phyloP scores from a whole-genome alignment of 176 grass and related monocot genomes.

The Oryza rufipogon region DNA sequence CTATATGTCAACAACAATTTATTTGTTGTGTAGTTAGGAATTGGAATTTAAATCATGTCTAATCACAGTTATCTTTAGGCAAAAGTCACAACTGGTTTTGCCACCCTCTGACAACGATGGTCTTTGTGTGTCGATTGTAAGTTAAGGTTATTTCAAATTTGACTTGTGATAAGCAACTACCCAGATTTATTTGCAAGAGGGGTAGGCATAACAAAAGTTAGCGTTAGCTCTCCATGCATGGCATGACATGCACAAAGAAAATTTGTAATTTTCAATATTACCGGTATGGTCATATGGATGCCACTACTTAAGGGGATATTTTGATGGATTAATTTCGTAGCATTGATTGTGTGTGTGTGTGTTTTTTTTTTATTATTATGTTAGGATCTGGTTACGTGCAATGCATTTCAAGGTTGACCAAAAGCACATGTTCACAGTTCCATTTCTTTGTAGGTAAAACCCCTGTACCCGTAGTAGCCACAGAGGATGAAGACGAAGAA shows the following conservation, averaged over 20 bases:
- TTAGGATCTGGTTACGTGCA: background rate
- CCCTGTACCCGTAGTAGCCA: background rate
- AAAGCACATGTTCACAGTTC: background rate
- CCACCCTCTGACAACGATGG: background rate
- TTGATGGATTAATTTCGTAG: too few species aligned
- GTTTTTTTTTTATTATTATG: background rate
- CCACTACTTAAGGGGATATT: too few species aligned
- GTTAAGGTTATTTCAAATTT: background rate
- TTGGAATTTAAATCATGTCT: background rate
- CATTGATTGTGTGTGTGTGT: background rate
- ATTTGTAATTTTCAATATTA: background rate
- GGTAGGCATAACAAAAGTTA: background rate
- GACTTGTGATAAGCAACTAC: background rate
- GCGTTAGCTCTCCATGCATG: background rate
- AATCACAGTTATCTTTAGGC: background rate
- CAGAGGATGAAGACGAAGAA: constrained; percentile 69
- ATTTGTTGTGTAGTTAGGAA: background rate
- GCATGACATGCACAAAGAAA: background rate
- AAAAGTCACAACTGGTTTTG: background rate
- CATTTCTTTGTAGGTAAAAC: constrained; percentile 55
- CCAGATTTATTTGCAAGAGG: background rate
- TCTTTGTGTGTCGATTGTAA: background rate
- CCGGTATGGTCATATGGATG: too few species aligned
- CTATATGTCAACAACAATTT: background rate
- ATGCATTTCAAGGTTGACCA: background rate